Conservation (phyloP, 2,329 filamentous ascomycete species). For the Aspergillus hiratsukae region DNA sequence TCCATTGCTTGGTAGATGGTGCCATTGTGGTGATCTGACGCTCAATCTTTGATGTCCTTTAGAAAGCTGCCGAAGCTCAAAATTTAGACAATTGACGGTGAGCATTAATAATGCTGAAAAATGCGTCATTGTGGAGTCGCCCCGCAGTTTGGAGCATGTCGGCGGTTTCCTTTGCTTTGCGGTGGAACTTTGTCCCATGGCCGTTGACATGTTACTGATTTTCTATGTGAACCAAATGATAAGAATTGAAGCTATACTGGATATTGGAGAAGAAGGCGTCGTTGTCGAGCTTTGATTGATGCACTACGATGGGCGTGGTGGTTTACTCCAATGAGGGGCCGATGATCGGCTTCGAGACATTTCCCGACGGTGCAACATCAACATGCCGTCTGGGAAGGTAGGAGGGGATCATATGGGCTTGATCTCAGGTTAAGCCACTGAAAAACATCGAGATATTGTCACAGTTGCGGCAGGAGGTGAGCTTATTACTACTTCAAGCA, state of each 20-base stretch:
- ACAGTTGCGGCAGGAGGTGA: too few species aligned
- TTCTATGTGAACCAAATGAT: neutral
- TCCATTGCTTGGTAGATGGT: slow-evolving; percentile 45
- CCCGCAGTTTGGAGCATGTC: neutral
- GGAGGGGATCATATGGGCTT: neutral
- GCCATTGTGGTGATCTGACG: neutral
- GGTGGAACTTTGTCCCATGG: neutral
- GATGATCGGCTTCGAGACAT: too few species aligned
- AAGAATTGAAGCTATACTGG: too few species aligned
- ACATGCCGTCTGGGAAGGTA: neutral
- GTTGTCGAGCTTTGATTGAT: too few species aligned
- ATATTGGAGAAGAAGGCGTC: too few species aligned
- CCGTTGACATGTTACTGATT: neutral
- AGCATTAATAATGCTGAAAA: neutral
- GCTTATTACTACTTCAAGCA: too few species aligned
- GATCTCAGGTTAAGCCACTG: too few species aligned
- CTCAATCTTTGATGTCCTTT: neutral
- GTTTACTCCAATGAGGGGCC: too few species aligned
- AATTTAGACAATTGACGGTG: neutral
- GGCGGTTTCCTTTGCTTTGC: neutral
- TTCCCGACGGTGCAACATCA: too few species aligned
- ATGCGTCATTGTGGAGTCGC: neutral
- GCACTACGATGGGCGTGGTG: too few species aligned
- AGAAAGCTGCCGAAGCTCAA: neutral
- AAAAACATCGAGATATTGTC: too few species aligned